Conservation (phyloP, 352 stramenopile species). For the Pythium sp. region DNA sequence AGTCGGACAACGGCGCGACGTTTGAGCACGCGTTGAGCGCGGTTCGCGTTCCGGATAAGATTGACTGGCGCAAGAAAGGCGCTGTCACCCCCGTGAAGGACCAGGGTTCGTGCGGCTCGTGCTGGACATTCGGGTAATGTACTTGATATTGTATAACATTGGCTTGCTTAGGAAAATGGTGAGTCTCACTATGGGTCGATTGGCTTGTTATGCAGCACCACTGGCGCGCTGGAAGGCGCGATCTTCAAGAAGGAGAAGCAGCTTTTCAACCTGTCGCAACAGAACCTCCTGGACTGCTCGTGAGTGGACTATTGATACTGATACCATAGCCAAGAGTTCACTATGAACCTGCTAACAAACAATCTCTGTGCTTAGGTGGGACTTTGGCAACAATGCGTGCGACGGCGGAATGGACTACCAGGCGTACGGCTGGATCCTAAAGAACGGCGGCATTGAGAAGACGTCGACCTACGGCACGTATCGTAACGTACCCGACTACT, state of each 20-base stretch:
- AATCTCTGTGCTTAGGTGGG: slow-evolving; percentile 49
- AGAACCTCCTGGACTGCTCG: slow-evolving; percentile 91
- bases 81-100: slow-evolving; percentile 90
- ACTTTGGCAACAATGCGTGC: slow-evolving; percentile 89
- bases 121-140: slow-evolving; percentile 89
- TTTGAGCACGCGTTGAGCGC: slow-evolving; percentile 39
- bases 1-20: slow-evolving; percentile 58
- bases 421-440: slow-evolving; percentile 88
- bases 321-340: no score
- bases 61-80: slow-evolving; percentile 86
- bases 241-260: slow-evolving; percentile 72
- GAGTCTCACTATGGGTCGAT: slow-evolving; percentile 9
- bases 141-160: neutral
- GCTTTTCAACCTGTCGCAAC: slow-evolving; percentile 83
- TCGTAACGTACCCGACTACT: slow-evolving; percentile 86
- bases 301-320: slow-evolving; percentile 27
- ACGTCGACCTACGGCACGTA: slow-evolving; percentile 85
- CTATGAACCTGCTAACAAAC: neutral
- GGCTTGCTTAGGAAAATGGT: neutral
- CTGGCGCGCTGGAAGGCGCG: slow-evolving; percentile 71
- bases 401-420: slow-evolving; percentile 89
- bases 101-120: slow-evolving; percentile 89
- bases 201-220: slow-evolving; percentile 44
- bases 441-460: slow-evolving; percentile 74
- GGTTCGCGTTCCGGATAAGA: slow-evolving; percentile 48